These are phyloP conservation scores for Papiliotrema fonsecae DNA, from an alignment of 1,284 basidiomycete species.

Conservation along the genomic window DNA sequence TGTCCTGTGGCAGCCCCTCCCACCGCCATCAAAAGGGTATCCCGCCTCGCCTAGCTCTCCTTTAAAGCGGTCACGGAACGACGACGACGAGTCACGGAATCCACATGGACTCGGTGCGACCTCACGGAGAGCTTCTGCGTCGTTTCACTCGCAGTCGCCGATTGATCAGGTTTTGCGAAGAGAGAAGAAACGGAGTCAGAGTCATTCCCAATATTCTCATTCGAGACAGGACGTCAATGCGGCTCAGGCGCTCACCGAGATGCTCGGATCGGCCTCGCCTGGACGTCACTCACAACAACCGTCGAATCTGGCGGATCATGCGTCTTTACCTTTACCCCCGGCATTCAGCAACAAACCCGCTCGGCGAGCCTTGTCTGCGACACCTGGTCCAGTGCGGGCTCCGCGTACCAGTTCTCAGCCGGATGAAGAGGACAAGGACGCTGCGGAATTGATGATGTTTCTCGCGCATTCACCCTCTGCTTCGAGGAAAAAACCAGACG, in stretches of 20 bases:
- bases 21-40: slow-evolving; percentile 27
- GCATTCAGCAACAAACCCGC: neutral
- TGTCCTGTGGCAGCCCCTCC: slow-evolving; percentile 43
- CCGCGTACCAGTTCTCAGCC: no score
- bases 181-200: slow-evolving; percentile 39
- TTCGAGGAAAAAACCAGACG: slow-evolving; percentile 3
- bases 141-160: slow-evolving; percentile 14
- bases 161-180: neutral
- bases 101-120: neutral
- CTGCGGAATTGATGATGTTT: slow-evolving; percentile 48
- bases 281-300: neutral
- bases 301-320: neutral
- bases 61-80: slow-evolving; percentile 22
- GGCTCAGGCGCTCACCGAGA: slow-evolving; percentile 39
- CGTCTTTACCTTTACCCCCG: slow-evolving; percentile 5
- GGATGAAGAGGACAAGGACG: slow-evolving; percentile 40
- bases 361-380: slow-evolving; percentile 4
- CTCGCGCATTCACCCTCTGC: slow-evolving; percentile 45
- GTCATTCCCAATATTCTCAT: slow-evolving; percentile 31
- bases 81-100: neutral
- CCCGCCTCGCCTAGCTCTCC: slow-evolving; percentile 25
- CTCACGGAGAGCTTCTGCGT: slow-evolving; percentile 6
- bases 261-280: slow-evolving; percentile 29
- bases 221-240: slow-evolving; percentile 44
- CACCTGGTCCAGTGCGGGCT: neutral